Evolutionary conservation across 345 rosid species (phyloP), one percentile per base, ranked within the genome.

Genomic region (Psidium friedrichsthalianum): DNA sequence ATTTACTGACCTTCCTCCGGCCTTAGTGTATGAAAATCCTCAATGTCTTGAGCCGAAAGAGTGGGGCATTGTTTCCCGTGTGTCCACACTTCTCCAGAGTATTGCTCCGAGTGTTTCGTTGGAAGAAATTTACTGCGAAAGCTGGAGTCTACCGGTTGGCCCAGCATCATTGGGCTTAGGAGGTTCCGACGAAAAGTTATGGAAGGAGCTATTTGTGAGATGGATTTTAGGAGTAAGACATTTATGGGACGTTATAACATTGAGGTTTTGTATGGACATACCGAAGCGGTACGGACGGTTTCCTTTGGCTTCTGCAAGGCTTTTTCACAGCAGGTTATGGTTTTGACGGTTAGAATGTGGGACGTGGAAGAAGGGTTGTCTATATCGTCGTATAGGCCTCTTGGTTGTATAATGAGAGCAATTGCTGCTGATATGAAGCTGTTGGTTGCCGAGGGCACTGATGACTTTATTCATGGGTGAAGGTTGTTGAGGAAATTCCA

Each of bases 391-490:
- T 94, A 98, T 11, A 88, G 88, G 85, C 92, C 96, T 69, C 95
- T 97, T 85, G 97, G 98, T 82, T 94, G 99, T 90, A 94, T 98
- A 3, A 92, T 97, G 74, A 93, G 99, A 82, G 97, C 97, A 1
- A 90, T 94, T 84, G 93, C 94, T 11, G 98, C 98, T 0, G 99
- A 97, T 87, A 90, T 92, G 14, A 94, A 94, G 83, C 92, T 95
- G 53, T 90, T 97, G 92, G 92, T 97, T 88, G 95, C 93, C 51
- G 99, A 98, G 22, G 97, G 98, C 88, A 95, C 98, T 13, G 96
- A 95, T 87, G 98, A 98, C 18, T 97, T 97, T 87, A 93, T 97
- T 82, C 96, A 97, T 74, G 92, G 96, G 83, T 97, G 99, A 98
- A 93, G 84, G 88, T 91, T 58, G 84, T 90, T 82, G 98, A 95